These are phyloP conservation scores for Hibiscus tridactylites DNA, from an alignment of 345 rosid genomes.

Conservation along the genomic window DNA sequence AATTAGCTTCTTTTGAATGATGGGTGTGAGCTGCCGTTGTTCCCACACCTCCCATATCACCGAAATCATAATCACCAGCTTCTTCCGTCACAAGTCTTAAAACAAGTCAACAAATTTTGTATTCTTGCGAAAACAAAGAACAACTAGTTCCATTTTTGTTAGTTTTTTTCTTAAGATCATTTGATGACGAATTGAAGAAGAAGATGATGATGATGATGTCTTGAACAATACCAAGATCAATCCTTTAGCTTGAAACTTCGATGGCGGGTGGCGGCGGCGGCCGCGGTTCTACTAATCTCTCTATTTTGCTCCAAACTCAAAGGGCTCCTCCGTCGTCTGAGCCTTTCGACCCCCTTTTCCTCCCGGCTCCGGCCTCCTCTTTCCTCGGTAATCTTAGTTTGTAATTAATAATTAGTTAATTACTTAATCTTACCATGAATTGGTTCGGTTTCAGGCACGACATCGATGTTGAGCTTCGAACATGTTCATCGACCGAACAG, in stretches of 20 bases:
- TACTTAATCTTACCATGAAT: not conserved
- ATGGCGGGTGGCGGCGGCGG: conserved; percentile 43
- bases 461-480: conserved; percentile 43
- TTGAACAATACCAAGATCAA: not conserved
- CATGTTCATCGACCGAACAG: conserved; percentile 20
- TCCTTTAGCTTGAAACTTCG: not conserved
- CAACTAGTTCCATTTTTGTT: not conserved
- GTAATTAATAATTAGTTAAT: not conserved
- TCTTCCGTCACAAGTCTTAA: conserved; percentile 61
- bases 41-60: conserved; percentile 70
- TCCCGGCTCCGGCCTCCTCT: conserved; percentile 25
- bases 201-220: conserved; percentile 7
- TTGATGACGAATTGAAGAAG: conserved; percentile 1
- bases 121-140: not conserved
- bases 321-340: conserved; percentile 32
- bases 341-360: conserved; percentile 32
- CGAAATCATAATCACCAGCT: conserved; percentile 71
- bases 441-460: conserved; percentile 22
- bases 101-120: not conserved
- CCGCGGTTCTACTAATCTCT: conserved; percentile 16
- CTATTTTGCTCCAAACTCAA: conserved; percentile 38
- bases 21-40: conserved; percentile 60
- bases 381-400: conserved; percentile 19
- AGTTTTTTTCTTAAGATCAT: not conserved
- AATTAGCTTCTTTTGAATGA: conserved; percentile 36